Conservation (phyloP, 2,329 filamentous ascomycete species). For the Samsoniella hepiali region DNA sequence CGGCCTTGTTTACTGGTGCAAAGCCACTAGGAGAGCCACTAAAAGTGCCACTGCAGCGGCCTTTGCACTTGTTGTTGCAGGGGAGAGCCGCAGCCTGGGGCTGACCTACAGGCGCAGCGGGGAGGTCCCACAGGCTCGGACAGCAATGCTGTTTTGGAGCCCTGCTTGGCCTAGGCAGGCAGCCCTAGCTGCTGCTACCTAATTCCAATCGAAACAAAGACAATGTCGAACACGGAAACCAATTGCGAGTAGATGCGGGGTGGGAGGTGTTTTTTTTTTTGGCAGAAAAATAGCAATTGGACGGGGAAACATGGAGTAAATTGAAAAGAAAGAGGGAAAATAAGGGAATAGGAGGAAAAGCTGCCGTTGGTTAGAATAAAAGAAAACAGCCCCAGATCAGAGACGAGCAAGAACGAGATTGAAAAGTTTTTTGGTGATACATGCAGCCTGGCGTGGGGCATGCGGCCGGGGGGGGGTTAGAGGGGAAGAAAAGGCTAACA, state of each 20-base stretch:
- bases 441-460: background rate
- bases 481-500: background rate
- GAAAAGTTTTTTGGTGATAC: background rate
- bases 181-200: background rate
- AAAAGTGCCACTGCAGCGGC: background rate
- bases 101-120: background rate
- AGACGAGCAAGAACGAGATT: no score
- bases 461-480: background rate
- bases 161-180: background rate
- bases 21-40: no score
- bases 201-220: background rate
- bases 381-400: no score
- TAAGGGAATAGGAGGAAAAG: no score
- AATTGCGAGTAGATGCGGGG: background rate
- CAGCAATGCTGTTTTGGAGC: constrained; percentile 8
- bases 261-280: no score
- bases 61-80: background rate
- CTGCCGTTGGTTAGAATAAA: no score
- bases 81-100: background rate
- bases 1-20: no score
- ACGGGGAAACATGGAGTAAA: no score
- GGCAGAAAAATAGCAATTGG: no score
- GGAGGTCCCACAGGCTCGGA: background rate
- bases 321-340: no score
- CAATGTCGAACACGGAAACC: background rate